Evolutionary conservation across 1,284 basidiomycete genomes (phyloP), one percentile per base, ranked within the genome.

Genomic region (Cryptococcus jaspeensis): DNA sequence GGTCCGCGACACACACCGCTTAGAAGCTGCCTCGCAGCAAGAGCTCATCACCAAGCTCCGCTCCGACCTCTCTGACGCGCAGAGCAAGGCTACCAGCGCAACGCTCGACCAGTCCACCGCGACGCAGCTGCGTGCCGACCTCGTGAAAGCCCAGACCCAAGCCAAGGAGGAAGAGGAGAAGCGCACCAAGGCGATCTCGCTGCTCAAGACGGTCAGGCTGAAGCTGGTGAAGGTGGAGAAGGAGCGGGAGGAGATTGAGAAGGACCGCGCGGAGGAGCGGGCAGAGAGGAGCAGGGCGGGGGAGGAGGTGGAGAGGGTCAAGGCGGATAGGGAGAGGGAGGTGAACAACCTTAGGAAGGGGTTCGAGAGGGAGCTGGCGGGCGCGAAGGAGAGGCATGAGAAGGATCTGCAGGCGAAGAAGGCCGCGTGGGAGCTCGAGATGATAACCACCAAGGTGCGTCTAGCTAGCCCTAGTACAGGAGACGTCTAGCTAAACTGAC

Each of bases 111-210:
- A 84, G 53, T 73, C 78, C 0, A 84, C 87, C 44, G 74, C 85
- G 1, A 81, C 83, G 4, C 80, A 81, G 41, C 76, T 91, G 9
- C 81, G 81, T 37, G 70, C 79, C 8, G 88, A 92, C 54, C 72
- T 87, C 3, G 81, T 84, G 41, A 85, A 84, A 56, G 79, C 83
- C 2, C 87, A 85, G 63, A 80, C 79, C 12, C 60, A 80, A 2
- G 86, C 85, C 1, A 94, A 90, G 72, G 92, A 95, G 62, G 93
- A 96, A 71, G 93, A 96, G 73, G 93, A 97, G 76, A 96, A 96
- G 75, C 85, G 93, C 13, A 84, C 85, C n/a, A 97, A 96, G 71
- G 92, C 92, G 0, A 88, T 96, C 59, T 87, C 85, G 50, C 78
- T 95, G 35, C 79, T 97, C 60, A 95, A 95, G 80, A 88, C 91